Evolutionary conservation across 441 rosid genomes (phyloP).

Genomic region (Croton setiger): DNA sequence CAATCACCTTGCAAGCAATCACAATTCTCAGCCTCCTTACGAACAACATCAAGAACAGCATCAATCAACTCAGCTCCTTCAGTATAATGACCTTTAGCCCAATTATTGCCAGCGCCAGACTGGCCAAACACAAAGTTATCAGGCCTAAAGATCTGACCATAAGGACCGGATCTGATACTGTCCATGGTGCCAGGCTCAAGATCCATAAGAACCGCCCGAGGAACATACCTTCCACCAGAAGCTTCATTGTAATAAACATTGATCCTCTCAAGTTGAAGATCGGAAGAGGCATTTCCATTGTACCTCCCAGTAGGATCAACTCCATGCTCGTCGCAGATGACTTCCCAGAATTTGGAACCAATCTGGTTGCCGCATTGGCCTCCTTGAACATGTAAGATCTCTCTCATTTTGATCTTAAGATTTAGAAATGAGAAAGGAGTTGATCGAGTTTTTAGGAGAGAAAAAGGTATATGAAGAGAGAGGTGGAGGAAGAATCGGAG

Average conservation of each 20-base stretch:
- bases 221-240: constrained; percentile 60
- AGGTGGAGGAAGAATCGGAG: constrained; percentile 15
- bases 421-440: background rate
- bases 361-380: constrained; percentile 98
- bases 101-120: constrained; percentile 61
- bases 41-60: constrained; percentile 89
- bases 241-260: constrained; percentile 71
- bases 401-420: constrained; percentile 47
- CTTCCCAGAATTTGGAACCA: constrained; percentile 97
- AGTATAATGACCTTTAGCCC: constrained; percentile 87
- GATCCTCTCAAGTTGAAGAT: constrained; percentile 55
- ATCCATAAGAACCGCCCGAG: constrained; percentile 74
- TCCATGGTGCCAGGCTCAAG: constrained; percentile 82
- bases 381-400: constrained; percentile 85
- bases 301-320: constrained; percentile 73
- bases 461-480: background rate
- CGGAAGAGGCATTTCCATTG: constrained; percentile 38
- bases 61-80: constrained; percentile 94
- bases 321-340: constrained; percentile 89
- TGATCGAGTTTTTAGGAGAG: background rate
- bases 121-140: constrained; percentile 62
- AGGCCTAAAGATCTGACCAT: constrained; percentile 57
- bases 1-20: constrained; percentile 79
- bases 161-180: constrained; percentile 71
- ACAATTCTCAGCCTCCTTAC: constrained; percentile 92